Evolutionary conservation across 768 basidiomycete genomes (phyloP).

Genomic region (Lentinula sp.): DNA sequence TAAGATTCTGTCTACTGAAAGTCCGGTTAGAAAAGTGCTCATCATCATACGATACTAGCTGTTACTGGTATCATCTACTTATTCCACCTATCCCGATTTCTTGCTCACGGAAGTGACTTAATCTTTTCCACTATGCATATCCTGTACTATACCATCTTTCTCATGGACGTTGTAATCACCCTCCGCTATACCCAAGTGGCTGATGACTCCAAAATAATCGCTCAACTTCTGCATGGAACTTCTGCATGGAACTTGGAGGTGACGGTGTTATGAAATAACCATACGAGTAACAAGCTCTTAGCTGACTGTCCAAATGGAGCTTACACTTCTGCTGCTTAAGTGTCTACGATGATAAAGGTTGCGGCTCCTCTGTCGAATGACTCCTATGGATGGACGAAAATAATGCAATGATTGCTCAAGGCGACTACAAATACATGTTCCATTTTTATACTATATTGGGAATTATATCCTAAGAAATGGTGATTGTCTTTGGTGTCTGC

Average conservation of each 20-base stretch:
- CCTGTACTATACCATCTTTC: neutral
- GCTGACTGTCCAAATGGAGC: too few relatives aligned
- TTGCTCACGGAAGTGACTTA: neutral
- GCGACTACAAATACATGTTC: neutral
- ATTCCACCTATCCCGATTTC: neutral
- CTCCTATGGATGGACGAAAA: too few relatives aligned
- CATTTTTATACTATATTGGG: neutral
- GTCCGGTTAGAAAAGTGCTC: neutral
- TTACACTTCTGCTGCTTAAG: too few relatives aligned
- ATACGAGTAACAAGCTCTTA: too few relatives aligned
- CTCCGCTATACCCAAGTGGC: neutral
- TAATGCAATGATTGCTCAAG: neutral
- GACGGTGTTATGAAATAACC: too few relatives aligned
- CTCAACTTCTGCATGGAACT: too few relatives aligned
- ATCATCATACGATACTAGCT: neutral
- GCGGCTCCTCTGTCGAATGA: too few relatives aligned
- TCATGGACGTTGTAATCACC: neutral
- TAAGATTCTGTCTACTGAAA: neutral
- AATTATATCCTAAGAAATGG: conserved; percentile 17
- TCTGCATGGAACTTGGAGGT: too few relatives aligned
- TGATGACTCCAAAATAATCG: too few relatives aligned
- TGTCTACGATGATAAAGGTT: too few relatives aligned
- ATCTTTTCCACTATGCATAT: neutral
- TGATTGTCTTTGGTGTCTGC: conserved; percentile 25
- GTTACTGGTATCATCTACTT: neutral